A percentile compares a stretch with the other conserved stretches of the same genome.
Evolutionary conservation across 2,329 filamentous ascomycete species (phyloP).

Genomic region (Cladophialophora immunda): DNA sequence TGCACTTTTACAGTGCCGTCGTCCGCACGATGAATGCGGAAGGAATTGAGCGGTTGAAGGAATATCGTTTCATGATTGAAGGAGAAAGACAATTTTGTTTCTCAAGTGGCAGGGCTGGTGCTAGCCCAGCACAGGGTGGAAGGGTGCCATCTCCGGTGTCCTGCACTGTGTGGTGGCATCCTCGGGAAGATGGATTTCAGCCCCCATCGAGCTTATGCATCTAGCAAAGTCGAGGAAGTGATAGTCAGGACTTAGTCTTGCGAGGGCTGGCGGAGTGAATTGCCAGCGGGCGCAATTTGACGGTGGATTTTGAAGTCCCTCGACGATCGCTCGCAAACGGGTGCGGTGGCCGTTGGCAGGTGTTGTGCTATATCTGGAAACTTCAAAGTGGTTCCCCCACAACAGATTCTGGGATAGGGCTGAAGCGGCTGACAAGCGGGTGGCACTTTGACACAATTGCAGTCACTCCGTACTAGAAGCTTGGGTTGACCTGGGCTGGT

Average conservation of each 20-base stretch:
- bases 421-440: slow-evolving; percentile 18
- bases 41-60: not conserved
- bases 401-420: slow-evolving; percentile 6
- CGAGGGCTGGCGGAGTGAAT: slow-evolving; percentile 5
- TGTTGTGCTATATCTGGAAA: slow-evolving; percentile 24
- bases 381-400: slow-evolving; percentile 8
- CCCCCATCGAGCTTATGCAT: slow-evolving; percentile 28
- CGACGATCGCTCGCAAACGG: not conserved
- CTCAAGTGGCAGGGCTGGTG: not conserved
- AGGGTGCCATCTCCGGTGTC: not conserved
- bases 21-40: not conserved
- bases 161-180: not conserved
- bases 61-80: not conserved
- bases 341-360: slow-evolving; percentile 3
- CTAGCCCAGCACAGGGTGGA: slow-evolving; percentile 6
- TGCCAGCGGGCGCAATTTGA: not conserved
- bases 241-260: slow-evolving; percentile 1
- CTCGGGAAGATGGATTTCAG: slow-evolving; percentile 19
- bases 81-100: not conserved
- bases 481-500: not conserved
- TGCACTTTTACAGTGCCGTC: not conserved
- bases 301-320: slow-evolving; percentile 8
- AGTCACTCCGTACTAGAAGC: not conserved
- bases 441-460: slow-evolving; percentile 5
- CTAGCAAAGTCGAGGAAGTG: slow-evolving; percentile 4